These are phyloP conservation scores for Diversispora epigaea DNA, from an alignment of 192 early-diverging fungal genomes.

Conservation along the genomic window DNA sequence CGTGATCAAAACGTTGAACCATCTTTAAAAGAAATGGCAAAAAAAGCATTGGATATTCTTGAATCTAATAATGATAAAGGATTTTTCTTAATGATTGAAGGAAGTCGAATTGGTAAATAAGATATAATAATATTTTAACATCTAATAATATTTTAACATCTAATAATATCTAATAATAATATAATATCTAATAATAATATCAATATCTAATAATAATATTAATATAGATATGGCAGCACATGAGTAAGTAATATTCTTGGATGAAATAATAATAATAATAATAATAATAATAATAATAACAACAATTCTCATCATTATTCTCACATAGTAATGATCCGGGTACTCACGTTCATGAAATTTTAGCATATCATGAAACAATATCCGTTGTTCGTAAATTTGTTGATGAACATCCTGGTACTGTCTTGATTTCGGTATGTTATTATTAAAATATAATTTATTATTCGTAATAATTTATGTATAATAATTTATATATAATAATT, in stretches of 20 bases:
- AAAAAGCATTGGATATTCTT: slow-evolving; percentile 80
- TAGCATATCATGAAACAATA: slow-evolving; percentile 83
- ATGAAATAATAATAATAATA: background rate
- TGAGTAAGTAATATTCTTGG: slow-evolving; percentile 48
- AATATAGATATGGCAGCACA: slow-evolving; percentile 90
- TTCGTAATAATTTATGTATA: background rate
- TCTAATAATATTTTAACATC: background rate
- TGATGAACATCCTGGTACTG: slow-evolving; percentile 74
- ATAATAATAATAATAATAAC: background rate
- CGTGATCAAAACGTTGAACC: slow-evolving; percentile 66
- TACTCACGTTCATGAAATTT: slow-evolving; percentile 87
- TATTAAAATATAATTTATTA: background rate
- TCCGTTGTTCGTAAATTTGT: slow-evolving; percentile 74
- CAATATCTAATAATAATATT: background rate
- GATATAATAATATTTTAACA: background rate
- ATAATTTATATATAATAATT: background rate
- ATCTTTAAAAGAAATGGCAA: slow-evolving; percentile 79
- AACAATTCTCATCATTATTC: background rate
- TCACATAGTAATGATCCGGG: slow-evolving; percentile 82
- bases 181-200: background rate
- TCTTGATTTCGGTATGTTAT: slow-evolving; percentile 75
- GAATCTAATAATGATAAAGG: slow-evolving; percentile 57
- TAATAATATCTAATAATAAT: background rate
- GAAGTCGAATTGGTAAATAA: slow-evolving; percentile 71
- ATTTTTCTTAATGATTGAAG: slow-evolving; percentile 98